Conservation (phyloP, 2,329 filamentous ascomycete species). For the Sclerotinia minor region DNA sequence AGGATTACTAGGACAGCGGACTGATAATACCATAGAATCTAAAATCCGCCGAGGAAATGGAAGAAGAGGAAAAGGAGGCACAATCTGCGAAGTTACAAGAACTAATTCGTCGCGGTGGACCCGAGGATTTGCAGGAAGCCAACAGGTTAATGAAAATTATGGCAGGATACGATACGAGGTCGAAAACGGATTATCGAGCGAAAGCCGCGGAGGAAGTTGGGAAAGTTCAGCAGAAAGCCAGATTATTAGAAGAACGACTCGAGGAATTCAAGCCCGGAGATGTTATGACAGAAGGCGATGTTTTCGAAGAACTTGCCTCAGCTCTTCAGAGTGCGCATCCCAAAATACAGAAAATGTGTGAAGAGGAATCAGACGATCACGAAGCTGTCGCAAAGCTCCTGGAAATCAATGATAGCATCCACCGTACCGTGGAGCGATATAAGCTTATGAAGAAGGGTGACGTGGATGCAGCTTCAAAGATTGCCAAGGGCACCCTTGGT, state of each 20-base stretch:
- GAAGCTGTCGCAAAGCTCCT: constrained; percentile 94
- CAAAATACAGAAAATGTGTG: constrained; percentile 99
- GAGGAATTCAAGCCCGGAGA: constrained; percentile 82
- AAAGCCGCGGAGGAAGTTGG: constrained; percentile 95
- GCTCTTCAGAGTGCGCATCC: constrained; percentile 91
- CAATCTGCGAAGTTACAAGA: constrained; percentile 99
- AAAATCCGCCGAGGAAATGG: constrained; percentile 97
- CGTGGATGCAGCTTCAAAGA: constrained; percentile 75
- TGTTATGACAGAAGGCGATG: constrained; percentile 66
- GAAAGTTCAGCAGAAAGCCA: constrained; percentile 94
- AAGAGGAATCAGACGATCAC: constrained; percentile 95
- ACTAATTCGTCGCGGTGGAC: constrained; percentile 86
- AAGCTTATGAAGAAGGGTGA: constrained; percentile 96
- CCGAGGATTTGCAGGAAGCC: constrained; percentile 92
- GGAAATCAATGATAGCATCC: constrained; percentile 98
- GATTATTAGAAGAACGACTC: constrained; percentile 87
- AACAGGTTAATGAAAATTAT: constrained; percentile 99
- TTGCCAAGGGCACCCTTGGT: constrained; percentile 77
- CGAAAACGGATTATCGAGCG: constrained; percentile 95
- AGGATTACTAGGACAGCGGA: constrained; percentile 19
- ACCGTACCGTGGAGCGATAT: constrained; percentile 92
- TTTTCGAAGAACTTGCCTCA: constrained; percentile 81
- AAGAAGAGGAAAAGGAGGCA: constrained; percentile 90
- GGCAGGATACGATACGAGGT: constrained; percentile 93
- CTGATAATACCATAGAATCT: constrained; percentile 65